Conservation (phyloP, 495 filamentous ascomycete genomes). For the Penicillium robsamsonii region DNA sequence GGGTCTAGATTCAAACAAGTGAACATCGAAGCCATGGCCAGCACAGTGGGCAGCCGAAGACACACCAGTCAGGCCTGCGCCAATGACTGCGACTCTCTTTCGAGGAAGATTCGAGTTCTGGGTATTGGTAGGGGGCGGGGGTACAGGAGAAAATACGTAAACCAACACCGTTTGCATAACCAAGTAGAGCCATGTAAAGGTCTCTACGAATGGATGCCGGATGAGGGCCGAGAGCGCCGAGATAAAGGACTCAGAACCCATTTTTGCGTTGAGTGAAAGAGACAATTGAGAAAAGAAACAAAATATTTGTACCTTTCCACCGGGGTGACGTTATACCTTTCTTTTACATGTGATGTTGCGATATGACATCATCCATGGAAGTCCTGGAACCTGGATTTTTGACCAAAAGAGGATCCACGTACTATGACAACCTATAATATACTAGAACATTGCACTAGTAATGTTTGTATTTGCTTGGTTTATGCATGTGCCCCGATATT, state of each 20-base stretch:
- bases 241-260: slow-evolving; percentile 19
- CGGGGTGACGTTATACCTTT: neutral
- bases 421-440: neutral
- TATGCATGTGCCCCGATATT: neutral
- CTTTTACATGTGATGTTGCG: slow-evolving; percentile 7
- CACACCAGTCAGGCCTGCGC: slow-evolving; percentile 78
- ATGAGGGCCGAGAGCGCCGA: slow-evolving; percentile 23
- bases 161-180: slow-evolving; percentile 64
- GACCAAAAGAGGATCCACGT: neutral
- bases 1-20: slow-evolving; percentile 69
- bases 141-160: slow-evolving; percentile 65
- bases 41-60: slow-evolving; percentile 81
- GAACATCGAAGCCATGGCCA: slow-evolving; percentile 81
- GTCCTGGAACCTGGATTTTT: neutral
- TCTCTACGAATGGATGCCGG: slow-evolving; percentile 35
- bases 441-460: neutral
- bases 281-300: neutral
- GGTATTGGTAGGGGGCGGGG: slow-evolving; percentile 56
- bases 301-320: slow-evolving; percentile 2
- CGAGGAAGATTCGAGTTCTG: slow-evolving; percentile 35
- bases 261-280: neutral
- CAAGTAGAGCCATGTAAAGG: slow-evolving; percentile 60
- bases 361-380: neutral
- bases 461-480: neutral
- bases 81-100: slow-evolving; percentile 77